These are phyloP conservation scores for Vigna nakashimae DNA, from an alignment of 306 rosid species.

Conservation along the genomic window DNA sequence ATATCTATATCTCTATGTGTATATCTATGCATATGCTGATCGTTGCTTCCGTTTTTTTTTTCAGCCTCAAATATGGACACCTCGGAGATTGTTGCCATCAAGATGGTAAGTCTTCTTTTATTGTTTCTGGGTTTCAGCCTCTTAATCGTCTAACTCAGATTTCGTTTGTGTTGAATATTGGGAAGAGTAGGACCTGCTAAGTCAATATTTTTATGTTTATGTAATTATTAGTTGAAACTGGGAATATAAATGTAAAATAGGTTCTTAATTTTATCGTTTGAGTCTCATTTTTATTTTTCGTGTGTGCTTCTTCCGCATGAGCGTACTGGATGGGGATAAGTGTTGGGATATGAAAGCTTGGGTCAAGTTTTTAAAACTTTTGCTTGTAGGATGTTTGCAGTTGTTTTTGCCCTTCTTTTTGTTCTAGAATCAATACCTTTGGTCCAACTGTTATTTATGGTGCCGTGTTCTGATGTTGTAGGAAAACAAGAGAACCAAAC, in stretches of 20 bases:
- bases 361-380: constrained; percentile 16
- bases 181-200: neutral
- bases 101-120: constrained; percentile 59
- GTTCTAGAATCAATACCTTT: constrained; percentile 13
- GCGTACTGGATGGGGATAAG: neutral
- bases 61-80: constrained; percentile 66
- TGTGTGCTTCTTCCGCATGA: neutral
- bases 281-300: too few species aligned
- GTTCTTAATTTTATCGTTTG: neutral
- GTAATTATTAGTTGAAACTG: neutral
- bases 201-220: neutral
- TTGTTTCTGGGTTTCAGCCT: neutral
- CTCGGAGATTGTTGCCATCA: constrained; percentile 71
- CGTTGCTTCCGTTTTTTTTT: constrained; percentile 40
- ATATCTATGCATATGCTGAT: neutral
- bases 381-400: constrained; percentile 22
- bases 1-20: neutral
- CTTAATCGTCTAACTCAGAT: neutral
- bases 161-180: neutral
- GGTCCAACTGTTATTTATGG: constrained; percentile 21
- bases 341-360: constrained; percentile 9
- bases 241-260: neutral
- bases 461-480: constrained; percentile 36
- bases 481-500: constrained; percentile 73
- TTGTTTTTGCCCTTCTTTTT: neutral